Evolutionary conservation across 768 basidiomycete genomes (phyloP).

Genomic region (Suillus weaverae): DNA sequence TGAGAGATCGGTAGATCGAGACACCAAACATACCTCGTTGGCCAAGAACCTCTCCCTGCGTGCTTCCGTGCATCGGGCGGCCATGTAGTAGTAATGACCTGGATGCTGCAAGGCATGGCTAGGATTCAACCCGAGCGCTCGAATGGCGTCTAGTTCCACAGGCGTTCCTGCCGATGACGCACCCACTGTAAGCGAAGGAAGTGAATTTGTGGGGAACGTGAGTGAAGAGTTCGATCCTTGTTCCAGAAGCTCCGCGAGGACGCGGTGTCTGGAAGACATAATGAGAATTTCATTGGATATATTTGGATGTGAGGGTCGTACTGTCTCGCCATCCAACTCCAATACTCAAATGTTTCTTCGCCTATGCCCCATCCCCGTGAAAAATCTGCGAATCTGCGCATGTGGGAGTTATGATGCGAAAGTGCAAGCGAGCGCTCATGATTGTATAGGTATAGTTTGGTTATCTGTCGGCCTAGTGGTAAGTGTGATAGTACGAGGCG

Average conservation of each 20-base stretch:
- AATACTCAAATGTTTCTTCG: constrained; percentile 94
- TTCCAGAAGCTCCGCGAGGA: constrained; percentile 89
- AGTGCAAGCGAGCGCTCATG: constrained; percentile 81
- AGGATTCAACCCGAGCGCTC: constrained; percentile 73
- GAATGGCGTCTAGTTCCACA: constrained; percentile 58
- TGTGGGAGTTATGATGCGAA: constrained; percentile 81
- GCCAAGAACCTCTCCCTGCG: constrained; percentile 67
- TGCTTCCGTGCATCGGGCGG: constrained; percentile 81
- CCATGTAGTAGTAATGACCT: constrained; percentile 84
- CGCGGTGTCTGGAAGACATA: constrained; percentile 61
- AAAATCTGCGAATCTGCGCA: constrained; percentile 83
- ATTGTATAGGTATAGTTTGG: constrained; percentile 89
- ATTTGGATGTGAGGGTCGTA: constrained; percentile 37
- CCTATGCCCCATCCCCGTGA: constrained; percentile 94
- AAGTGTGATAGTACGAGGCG: not conserved
- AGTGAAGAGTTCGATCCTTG: constrained; percentile 69
- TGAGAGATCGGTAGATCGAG: not conserved
- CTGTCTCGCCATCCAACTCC: constrained; percentile 97
- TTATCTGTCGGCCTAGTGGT: constrained; percentile 51
- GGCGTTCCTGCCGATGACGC: constrained; percentile 25
- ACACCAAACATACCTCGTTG: constrained; percentile 47
- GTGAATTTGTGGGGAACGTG: constrained; percentile 58
- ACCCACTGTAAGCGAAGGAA: constrained; percentile 33
- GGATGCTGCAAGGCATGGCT: constrained; percentile 85
- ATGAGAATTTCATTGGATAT: not conserved